These are phyloP conservation scores for Adenanthera pavonina DNA, from an alignment of 306 rosid genomes.

Conservation along the genomic window DNA sequence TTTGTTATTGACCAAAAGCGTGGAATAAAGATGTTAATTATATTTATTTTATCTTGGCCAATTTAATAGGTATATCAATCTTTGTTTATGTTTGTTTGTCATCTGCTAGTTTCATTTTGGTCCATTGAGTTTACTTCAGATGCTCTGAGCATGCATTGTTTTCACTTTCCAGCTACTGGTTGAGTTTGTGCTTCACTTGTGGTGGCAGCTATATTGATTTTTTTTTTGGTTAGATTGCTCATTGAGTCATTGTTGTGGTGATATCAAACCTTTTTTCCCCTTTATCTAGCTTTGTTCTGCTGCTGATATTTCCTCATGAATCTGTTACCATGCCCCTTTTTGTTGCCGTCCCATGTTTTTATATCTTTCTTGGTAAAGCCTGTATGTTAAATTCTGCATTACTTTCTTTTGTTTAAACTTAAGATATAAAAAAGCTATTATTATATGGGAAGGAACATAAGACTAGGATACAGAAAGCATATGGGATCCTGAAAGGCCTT, in stretches of 20 bases:
- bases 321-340: background rate
- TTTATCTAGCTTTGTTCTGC: slow-evolving; percentile 2
- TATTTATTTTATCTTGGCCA: background rate
- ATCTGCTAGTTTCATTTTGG: background rate
- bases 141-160: background rate
- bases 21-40: background rate
- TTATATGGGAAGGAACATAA: background rate
- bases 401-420: no score
- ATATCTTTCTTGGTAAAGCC: slow-evolving; percentile 2
- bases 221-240: no score
- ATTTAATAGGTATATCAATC: slow-evolving; percentile 1
- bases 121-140: background rate
- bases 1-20: slow-evolving; percentile 12
- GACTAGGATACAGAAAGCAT: background rate
- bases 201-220: no score
- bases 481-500: background rate
- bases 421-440: no score
- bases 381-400: background rate
- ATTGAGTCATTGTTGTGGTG: background rate
- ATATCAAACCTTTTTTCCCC: background rate
- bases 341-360: background rate
- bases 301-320: slow-evolving; percentile 1
- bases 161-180: slow-evolving; percentile 15
- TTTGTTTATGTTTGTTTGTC: slow-evolving; percentile 15
- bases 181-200: background rate